Conservation (phyloP, 257 asterid species). For the Echites panduratus region DNA sequence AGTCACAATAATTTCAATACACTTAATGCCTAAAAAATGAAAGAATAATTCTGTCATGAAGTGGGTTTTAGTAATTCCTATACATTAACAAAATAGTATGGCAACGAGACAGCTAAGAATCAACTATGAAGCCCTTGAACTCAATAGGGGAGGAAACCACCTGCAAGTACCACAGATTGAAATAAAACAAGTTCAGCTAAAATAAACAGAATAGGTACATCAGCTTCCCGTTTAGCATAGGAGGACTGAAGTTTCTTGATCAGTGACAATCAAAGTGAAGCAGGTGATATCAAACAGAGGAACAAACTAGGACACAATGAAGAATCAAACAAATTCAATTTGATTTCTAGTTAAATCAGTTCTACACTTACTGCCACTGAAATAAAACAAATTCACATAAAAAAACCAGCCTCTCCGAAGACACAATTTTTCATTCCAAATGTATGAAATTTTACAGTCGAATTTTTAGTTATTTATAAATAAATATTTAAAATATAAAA, state of each 20-base stretch:
- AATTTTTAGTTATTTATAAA: too few species aligned
- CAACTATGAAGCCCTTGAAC: conserved; percentile 6
- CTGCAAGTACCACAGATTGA: conserved; percentile 7
- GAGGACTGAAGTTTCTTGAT: not conserved
- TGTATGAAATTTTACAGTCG: not conserved
- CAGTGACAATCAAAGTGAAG: not conserved
- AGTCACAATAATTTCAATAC: not conserved
- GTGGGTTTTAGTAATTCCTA: not conserved
- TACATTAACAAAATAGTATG: conserved; percentile 2
- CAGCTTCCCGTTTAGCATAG: conserved; percentile 7
- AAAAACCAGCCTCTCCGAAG: not conserved
- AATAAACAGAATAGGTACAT: not conserved
- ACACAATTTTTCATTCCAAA: not conserved
- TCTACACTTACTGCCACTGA: not conserved
- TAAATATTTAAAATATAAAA: too few species aligned
- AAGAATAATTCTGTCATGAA: not conserved
- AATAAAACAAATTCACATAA: not conserved
- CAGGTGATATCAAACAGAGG: not conserved
- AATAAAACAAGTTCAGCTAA: conserved; percentile 1
- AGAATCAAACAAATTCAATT: not conserved
- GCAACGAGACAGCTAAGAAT: conserved; percentile 6
- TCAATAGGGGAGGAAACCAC: conserved; percentile 4
- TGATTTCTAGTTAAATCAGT: not conserved
- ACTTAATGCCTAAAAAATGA: not conserved
- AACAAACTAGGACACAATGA: not conserved